These are phyloP conservation scores for Tephrocybe sp. DNA, from an alignment of 768 basidiomycete genomes.

Conservation along the genomic window DNA sequence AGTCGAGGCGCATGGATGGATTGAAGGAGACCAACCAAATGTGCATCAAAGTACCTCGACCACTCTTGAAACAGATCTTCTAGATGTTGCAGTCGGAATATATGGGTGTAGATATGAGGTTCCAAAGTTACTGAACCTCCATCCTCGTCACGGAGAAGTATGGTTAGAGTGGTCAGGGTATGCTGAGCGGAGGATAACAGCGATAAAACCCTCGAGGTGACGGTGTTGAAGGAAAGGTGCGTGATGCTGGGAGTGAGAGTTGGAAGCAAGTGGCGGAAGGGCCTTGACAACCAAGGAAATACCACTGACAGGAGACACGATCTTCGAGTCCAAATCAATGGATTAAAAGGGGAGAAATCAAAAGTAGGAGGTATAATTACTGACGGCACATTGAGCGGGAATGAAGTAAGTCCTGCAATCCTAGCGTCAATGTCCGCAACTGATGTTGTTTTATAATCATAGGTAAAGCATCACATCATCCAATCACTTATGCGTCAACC, in stretches of 20 bases:
- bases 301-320: no score
- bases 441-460: no score
- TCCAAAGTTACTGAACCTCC: not conserved
- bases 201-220: not conserved
- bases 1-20: not conserved
- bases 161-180: not conserved
- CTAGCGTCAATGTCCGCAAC: no score
- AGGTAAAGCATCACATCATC: no score
- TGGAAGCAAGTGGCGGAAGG: no score
- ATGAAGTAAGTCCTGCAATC: no score
- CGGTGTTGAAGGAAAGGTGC: not conserved
- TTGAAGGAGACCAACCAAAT: not conserved
- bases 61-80: not conserved
- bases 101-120: not conserved
- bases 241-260: not conserved
- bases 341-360: no score
- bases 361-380: no score
- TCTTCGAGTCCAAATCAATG: no score
- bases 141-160: not conserved
- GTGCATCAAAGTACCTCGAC: not conserved
- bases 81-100: not conserved
- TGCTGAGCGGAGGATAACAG: not conserved
- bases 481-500: no score
- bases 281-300: no score
- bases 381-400: no score